These are phyloP conservation scores for Phytophthora hibernalis DNA, from an alignment of 352 stramenopile genomes.

Conservation along the genomic window DNA sequence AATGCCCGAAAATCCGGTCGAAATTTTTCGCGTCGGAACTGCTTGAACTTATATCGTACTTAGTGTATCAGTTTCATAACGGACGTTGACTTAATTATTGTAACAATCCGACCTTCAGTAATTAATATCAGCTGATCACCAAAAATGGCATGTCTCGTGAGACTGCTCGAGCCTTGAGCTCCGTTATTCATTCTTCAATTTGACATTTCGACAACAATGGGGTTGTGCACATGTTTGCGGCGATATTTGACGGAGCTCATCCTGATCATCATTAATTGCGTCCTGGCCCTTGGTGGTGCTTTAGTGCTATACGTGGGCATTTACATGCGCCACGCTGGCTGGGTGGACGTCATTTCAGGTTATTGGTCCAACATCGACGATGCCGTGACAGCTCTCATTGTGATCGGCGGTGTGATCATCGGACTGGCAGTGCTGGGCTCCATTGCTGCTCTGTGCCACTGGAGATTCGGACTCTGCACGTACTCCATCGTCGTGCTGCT, in stretches of 20 bases:
- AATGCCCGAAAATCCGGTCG: constrained; percentile 14
- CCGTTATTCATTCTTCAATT: constrained; percentile 34
- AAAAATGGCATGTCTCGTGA: background rate
- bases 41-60: constrained; percentile 4
- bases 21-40: background rate
- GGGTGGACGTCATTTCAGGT: constrained; percentile 59
- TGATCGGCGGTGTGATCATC: constrained; percentile 62
- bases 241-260: constrained; percentile 43
- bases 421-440: constrained; percentile 62
- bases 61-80: constrained; percentile 1
- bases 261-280: constrained; percentile 65
- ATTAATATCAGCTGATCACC: background rate
- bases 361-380: constrained; percentile 58
- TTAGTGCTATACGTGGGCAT: constrained; percentile 61
- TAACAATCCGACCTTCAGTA: background rate
- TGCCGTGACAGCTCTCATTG: constrained; percentile 56
- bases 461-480: constrained; percentile 58
- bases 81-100: constrained; percentile 5
- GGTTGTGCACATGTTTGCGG: constrained; percentile 21
- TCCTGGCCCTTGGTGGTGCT: constrained; percentile 60
- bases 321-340: constrained; percentile 50
- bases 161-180: background rate
- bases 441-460: constrained; percentile 61
- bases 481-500: constrained; percentile 66
- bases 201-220: constrained; percentile 17